Percentiles rank a stretch among this genome's conserved stretches.
phyloP scores from a whole-genome alignment of 805 yeast genomes.

The Kodamaea leandrae region DNA sequence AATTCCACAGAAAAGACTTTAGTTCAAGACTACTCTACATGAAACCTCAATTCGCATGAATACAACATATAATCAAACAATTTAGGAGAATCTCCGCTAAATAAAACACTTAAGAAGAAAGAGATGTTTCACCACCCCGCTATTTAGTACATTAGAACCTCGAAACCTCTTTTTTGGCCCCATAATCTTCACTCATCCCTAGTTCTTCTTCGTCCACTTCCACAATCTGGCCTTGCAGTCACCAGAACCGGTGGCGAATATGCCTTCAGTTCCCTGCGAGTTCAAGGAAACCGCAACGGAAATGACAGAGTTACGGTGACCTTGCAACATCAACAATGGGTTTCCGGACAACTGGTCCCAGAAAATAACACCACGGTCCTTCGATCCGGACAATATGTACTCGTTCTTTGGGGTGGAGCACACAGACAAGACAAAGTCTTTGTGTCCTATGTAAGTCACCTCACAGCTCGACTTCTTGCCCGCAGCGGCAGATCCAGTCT shows the following conservation, averaged over 20 bases:
- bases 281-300: constrained; percentile 88
- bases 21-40: no score
- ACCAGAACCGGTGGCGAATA: constrained; percentile 96
- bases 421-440: constrained; percentile 91
- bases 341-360: constrained; percentile 94
- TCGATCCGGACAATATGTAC: constrained; percentile 89
- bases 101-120: background rate
- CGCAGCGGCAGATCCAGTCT: constrained; percentile 17
- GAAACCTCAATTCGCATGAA: background rate
- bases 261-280: constrained; percentile 68
- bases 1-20: background rate
- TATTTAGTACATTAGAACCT: background rate
- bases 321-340: constrained; percentile 92
- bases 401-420: constrained; percentile 92
- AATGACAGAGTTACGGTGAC: constrained; percentile 93
- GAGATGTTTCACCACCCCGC: background rate
- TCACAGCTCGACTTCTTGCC: constrained; percentile 62
- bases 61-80: constrained; percentile 2
- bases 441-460: constrained; percentile 92
- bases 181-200: background rate
- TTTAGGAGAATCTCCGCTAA: constrained; percentile 1
- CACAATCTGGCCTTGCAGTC: constrained; percentile 97
- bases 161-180: no score
- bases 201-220: constrained; percentile 64
- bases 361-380: constrained; percentile 94